phyloP scores from a whole-genome alignment of 352 stramenopile genomes.

The Pythium sp. region DNA sequence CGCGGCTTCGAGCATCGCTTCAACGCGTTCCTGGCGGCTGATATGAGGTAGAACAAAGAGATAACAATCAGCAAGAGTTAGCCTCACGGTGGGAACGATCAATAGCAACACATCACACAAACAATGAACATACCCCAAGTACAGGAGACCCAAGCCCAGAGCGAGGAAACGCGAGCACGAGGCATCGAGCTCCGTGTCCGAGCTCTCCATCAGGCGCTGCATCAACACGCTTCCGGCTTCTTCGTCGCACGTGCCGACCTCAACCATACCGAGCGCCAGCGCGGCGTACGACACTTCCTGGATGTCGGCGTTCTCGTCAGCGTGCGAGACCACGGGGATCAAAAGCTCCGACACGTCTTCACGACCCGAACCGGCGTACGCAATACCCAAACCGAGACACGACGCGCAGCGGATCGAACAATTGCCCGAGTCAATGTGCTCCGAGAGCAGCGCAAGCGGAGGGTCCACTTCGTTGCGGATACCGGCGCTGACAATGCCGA shows the following conservation, averaged over 20 bases:
- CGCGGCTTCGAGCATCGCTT: conserved; percentile 97
- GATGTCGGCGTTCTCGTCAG: conserved; percentile 90
- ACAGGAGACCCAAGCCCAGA: conserved; percentile 96
- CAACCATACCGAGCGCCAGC: conserved; percentile 97
- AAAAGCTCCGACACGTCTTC: conserved; percentile 98
- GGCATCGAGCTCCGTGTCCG: conserved; percentile 96
- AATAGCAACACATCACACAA: not conserved
- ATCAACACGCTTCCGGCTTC: conserved; percentile 96
- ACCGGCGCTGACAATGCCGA: conserved; percentile 93
- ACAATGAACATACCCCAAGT: conserved; percentile 87
- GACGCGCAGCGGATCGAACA: conserved; percentile 93
- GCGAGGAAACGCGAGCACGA: conserved; percentile 96
- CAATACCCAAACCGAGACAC: conserved; percentile 96
- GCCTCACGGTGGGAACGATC: not conserved
- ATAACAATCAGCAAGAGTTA: conserved; percentile 10
- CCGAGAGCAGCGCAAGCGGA: conserved; percentile 94
- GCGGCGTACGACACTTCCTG: conserved; percentile 92
- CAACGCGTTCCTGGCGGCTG: conserved; percentile 92
- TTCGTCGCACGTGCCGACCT: conserved; percentile 97
- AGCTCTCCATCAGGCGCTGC: conserved; percentile 98
- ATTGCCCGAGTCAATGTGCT: conserved; percentile 96
- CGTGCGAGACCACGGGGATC: conserved; percentile 91
- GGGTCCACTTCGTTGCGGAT: conserved; percentile 97
- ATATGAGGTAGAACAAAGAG: not conserved
- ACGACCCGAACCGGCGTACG: conserved; percentile 95